These are phyloP conservation scores for Rhizophagus prolifer DNA, from an alignment of 192 early-diverging fungal species.

Conservation along the genomic window DNA sequence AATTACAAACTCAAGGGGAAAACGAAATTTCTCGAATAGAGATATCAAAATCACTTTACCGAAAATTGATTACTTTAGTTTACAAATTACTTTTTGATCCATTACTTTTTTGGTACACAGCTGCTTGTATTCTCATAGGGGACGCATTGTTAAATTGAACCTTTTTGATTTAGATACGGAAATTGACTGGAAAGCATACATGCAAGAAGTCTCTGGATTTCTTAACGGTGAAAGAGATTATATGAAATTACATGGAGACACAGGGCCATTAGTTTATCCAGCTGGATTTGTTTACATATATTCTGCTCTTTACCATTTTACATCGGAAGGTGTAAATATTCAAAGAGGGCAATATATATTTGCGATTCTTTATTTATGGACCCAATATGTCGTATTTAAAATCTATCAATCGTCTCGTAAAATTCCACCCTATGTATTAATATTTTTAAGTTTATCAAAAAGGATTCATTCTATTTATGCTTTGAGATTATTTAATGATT, in stretches of 20 bases:
- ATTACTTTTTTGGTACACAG: constrained; percentile 43
- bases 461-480: constrained; percentile 94
- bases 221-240: constrained; percentile 85
- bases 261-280: constrained; percentile 94
- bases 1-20: too few species aligned
- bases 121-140: constrained; percentile 43
- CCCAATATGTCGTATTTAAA: constrained; percentile 60
- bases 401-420: constrained; percentile 69
- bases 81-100: constrained; percentile 1
- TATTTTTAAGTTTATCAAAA: constrained; percentile 69
- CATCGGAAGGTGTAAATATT: constrained; percentile 66
- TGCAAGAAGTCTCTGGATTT: constrained; percentile 86
- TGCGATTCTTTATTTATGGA: constrained; percentile 71
- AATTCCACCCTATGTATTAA: constrained; percentile 66
- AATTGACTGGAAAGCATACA: constrained; percentile 96
- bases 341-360: constrained; percentile 81
- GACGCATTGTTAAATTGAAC: constrained; percentile 49
- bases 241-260: constrained; percentile 74
- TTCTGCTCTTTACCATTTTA: constrained; percentile 67
- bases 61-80: too few species aligned
- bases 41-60: too few species aligned
- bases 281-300: constrained; percentile 93
- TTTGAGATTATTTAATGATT: constrained; percentile 91
- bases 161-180: constrained; percentile 70
- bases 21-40: too few species aligned